A percentile compares a stretch with the other conserved stretches of the same genome.
Conservation (phyloP, 495 filamentous ascomycete species). For the Evernia prunastri region DNA sequence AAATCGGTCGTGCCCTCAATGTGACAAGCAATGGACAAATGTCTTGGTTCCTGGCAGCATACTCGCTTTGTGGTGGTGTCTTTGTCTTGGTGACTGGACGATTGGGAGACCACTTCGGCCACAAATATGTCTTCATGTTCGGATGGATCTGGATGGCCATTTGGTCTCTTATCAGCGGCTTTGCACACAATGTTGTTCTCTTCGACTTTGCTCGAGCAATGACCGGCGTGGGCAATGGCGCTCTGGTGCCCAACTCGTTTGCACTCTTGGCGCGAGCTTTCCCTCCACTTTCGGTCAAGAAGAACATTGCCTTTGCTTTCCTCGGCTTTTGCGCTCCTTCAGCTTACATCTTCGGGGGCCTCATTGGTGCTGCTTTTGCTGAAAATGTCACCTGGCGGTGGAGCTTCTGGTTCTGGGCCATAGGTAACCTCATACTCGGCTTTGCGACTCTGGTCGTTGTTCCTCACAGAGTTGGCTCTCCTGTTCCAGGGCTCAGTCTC, state of each 20-base stretch:
- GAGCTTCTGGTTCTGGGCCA: constrained; percentile 38
- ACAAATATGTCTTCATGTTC: constrained; percentile 52
- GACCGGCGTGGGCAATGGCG: constrained; percentile 48
- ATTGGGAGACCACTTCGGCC: constrained; percentile 58
- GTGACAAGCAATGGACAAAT: constrained; percentile 30
- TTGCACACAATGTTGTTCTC: constrained; percentile 34
- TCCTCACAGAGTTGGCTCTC: constrained; percentile 38
- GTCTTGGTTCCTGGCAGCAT: constrained; percentile 46
- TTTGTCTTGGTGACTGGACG: constrained; percentile 60
- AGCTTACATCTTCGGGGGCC: constrained; percentile 46
- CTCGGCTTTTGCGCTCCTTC: constrained; percentile 55
- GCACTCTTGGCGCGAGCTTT: constrained; percentile 42
- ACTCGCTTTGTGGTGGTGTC: constrained; percentile 53
- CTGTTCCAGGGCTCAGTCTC: constrained; percentile 21
- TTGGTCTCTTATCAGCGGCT: constrained; percentile 55
- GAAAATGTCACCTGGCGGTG: constrained; percentile 55
- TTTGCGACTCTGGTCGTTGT: constrained; percentile 36
- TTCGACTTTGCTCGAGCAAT: constrained; percentile 44
- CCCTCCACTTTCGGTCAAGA: constrained; percentile 37
- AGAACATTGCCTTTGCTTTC: constrained; percentile 55
- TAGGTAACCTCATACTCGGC: constrained; percentile 13
- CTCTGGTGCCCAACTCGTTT: constrained; percentile 45
- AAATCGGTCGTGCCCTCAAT: constrained; percentile 25
- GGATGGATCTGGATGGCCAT: constrained; percentile 58
- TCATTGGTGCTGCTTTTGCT: constrained; percentile 46